Evolutionary conservation across 129 eudicot genomes (phyloP).

Genomic region (sunflower (Helianthus annuus)): HanXRQr2.0-SUNRISE NC_035440.2:48909431-48909930

Average conservation of each 20-base stretch:
- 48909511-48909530: neutral
- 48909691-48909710: neutral
- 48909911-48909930: neutral
- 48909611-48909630: no score
- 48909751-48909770: neutral
- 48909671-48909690: neutral
- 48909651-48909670: neutral
- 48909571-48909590: no score
- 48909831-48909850: slow-evolving; percentile 3
- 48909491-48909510: neutral
- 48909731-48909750: neutral
- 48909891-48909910: neutral
- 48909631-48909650: no score
- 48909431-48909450: slow-evolving; percentile 2
- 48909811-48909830: neutral
- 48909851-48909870: neutral
- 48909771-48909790: neutral
- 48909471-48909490: neutral
- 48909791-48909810: no score
- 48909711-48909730: slow-evolving; percentile 20
- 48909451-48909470: neutral
- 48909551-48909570: no score
- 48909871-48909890: neutral
- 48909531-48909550: no score
- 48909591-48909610: no score